Conservation (phyloP, 345 rosid genomes). For the Syzygium grande region DNA sequence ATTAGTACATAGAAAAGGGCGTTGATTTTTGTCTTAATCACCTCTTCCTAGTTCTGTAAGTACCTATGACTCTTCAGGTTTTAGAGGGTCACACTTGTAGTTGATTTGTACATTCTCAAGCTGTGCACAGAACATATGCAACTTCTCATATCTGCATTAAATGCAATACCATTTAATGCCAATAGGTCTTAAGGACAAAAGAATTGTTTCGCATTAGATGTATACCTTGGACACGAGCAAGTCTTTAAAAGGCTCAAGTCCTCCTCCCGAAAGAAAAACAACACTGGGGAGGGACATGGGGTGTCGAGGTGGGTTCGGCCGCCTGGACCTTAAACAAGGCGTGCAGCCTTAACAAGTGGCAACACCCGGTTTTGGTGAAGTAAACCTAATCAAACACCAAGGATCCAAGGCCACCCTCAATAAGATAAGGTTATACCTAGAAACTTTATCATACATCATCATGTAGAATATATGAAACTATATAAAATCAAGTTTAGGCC, state of each 20-base stretch:
- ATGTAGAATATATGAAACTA: not conserved
- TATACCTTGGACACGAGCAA: not conserved
- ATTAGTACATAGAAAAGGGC: not conserved
- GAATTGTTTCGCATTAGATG: not conserved
- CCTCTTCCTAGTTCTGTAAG: not conserved
- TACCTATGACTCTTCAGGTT: not conserved
- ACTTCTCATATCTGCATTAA: not conserved
- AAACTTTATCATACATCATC: not conserved
- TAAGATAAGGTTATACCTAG: too few relatives aligned
- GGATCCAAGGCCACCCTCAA: too few relatives aligned
- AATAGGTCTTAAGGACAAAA: not conserved
- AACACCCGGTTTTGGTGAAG: too few relatives aligned
- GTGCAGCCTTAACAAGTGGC: too few relatives aligned
- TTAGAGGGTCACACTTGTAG: not conserved
- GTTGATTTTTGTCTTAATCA: not conserved
- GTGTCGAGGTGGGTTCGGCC: too few relatives aligned
- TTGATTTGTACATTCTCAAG: not conserved
- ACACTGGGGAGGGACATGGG: too few relatives aligned
- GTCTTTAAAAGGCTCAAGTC: too few relatives aligned
- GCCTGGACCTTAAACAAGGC: too few relatives aligned
- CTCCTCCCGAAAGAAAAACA: too few relatives aligned
- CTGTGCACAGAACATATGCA: not conserved
- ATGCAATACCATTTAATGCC: not conserved
- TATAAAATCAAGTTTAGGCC: not conserved
- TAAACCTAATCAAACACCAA: too few relatives aligned